Evolutionary conservation across 2,329 filamentous ascomycete species (phyloP), one percentile per base, ranked within the genome.

Genomic region (Cladosporium sp.): DNA sequence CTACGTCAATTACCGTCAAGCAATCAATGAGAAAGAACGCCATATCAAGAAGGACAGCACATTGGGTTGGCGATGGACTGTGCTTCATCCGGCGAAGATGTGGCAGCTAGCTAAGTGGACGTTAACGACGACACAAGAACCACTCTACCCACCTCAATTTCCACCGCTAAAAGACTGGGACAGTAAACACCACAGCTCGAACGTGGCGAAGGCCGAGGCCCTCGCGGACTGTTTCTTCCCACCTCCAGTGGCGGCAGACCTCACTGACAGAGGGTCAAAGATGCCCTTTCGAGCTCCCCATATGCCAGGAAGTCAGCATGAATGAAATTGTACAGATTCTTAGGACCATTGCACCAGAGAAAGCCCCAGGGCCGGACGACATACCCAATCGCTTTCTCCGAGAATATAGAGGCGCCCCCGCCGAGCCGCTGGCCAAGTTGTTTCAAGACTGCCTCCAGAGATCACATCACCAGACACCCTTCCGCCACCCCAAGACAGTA

Each of bases 401-500:
- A 8, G 29, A 30, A 13, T 30, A 13, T 13, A 30, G 29, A 30
- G 29, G 13, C 13, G 29, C 13, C 8, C 2, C 13, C 29, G 29
- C 29, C 2, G 29, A 30, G 3, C 29, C 29, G 2, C 13, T 30
- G 13, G 29, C 29, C 29, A 3, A 30, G 3, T 13, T 30, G 3
- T 30, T 30, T 3, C 29, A 30, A 2, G 2, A 8, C 29, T 30
- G 29, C 29, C 13, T 30, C 8, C 29, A 2, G 29, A 30, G 29
- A 30, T 30, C 29, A 9, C 13, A 30, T 13, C 29, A 30, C 29
- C 29, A 8, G 13, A 30, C 29, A 3, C 29, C 2, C 29, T 30
- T 30, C 29, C 29, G 29, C 29, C 29, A 30, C 3, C 13, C 29
- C 29, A 30, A 13, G 13, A 30, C 29, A 38, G 54, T 59, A 34